Evolutionary conservation across 1,284 basidiomycete species (phyloP).

Genomic region (Ganoderma leucocontextum): DNA sequence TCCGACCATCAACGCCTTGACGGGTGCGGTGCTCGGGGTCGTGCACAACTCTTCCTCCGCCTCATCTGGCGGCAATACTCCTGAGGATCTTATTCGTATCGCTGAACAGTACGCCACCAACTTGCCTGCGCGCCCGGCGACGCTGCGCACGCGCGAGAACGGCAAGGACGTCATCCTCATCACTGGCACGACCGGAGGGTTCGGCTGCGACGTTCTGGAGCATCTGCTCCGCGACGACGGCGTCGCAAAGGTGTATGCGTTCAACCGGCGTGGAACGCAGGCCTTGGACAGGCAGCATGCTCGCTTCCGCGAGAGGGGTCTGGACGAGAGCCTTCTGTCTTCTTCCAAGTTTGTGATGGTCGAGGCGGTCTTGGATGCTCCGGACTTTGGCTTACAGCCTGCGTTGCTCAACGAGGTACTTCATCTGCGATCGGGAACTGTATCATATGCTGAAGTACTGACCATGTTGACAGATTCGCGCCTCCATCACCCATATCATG

Average conservation of each 20-base stretch:
- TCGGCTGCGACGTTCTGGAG: conserved; percentile 34
- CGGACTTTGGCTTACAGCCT: conserved; percentile 41
- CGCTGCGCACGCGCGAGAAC: background rate
- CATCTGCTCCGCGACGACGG: conserved; percentile 24
- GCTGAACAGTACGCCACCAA: conserved; percentile 16
- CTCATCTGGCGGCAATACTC: conserved; percentile 23
- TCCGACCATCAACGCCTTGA: conserved; percentile 43
- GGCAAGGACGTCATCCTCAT: conserved; percentile 33
- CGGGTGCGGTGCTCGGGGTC: conserved; percentile 35
- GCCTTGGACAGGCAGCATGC: conserved; percentile 38
- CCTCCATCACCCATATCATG: background rate
- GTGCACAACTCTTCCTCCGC: conserved; percentile 26
- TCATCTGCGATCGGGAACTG: background rate
- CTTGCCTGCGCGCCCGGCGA: conserved; percentile 14
- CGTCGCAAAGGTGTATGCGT: conserved; percentile 32
- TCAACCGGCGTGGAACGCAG: conserved; percentile 23
- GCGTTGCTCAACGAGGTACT: conserved; percentile 40
- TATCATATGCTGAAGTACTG: background rate
- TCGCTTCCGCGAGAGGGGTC: conserved; percentile 40
- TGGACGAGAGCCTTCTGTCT: conserved; percentile 38
- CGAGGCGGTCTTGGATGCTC: conserved; percentile 41
- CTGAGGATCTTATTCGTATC: conserved; percentile 21
- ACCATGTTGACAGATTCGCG: background rate
- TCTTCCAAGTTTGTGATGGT: conserved; percentile 42
- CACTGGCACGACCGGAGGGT: conserved; percentile 37